A percentile compares a stretch with the other conserved stretches of the same genome.
These are phyloP conservation scores for Immersiporthe knoxdaviesiana DNA, from an alignment of 2,329 filamentous ascomycete species.

Conservation along the genomic window DNA sequence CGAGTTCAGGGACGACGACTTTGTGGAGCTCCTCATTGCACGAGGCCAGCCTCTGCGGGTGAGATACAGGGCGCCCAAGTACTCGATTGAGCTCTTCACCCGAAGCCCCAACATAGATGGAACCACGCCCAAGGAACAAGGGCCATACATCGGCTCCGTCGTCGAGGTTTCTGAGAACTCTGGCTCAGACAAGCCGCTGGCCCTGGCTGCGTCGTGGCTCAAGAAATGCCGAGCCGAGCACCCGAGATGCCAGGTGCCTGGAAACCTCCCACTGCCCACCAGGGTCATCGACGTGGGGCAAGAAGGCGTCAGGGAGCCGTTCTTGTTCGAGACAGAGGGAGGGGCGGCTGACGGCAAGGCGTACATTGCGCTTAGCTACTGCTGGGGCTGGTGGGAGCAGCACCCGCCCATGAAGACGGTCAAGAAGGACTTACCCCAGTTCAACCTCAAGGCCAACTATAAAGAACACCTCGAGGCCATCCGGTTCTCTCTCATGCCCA, in stretches of 20 bases:
- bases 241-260: constrained; percentile 12
- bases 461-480: background rate
- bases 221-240: constrained; percentile 11
- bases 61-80: constrained; percentile 6
- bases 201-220: constrained; percentile 15
- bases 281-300: constrained; percentile 17
- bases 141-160: constrained; percentile 7
- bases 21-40: constrained; percentile 6
- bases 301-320: constrained; percentile 6
- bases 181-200: background rate
- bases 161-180: constrained; percentile 9
- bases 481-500: constrained; percentile 11
- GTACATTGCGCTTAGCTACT: constrained; percentile 20
- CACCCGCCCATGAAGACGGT: constrained; percentile 16
- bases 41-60: background rate
- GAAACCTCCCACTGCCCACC: constrained; percentile 5
- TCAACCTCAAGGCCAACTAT: constrained; percentile 12
- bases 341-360: background rate
- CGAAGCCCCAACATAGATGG: background rate
- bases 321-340: constrained; percentile 7
- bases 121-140: background rate
- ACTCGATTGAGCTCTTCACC: constrained; percentile 6
- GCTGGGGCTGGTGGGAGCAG: constrained; percentile 13
- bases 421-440: background rate
- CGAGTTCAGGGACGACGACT: constrained; percentile 1